Evolutionary conservation across 2,329 filamentous ascomycete genomes (phyloP).

Genomic region (Aspergillus sp.): DNA sequence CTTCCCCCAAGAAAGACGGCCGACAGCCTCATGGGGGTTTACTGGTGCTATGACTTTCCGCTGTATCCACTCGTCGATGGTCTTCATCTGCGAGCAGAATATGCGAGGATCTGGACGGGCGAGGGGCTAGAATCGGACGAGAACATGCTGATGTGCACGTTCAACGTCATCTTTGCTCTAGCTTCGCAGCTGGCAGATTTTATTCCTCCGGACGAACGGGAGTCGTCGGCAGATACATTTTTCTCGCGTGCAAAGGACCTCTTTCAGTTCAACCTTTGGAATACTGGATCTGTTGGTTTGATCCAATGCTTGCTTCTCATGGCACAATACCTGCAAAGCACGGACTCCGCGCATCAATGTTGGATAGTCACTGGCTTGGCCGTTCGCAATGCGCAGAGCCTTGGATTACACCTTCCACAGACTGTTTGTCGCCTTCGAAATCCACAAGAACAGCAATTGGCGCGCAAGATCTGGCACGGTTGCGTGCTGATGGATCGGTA

Average conservation of each 20-base stretch:
- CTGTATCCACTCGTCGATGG: constrained; percentile 49
- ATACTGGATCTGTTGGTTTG: constrained; percentile 44
- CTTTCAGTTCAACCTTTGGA: constrained; percentile 45
- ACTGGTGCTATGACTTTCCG: constrained; percentile 50
- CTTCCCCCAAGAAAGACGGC: constrained; percentile 48
- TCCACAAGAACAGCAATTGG: constrained; percentile 30
- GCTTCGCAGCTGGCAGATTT: constrained; percentile 47
- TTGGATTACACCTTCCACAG: constrained; percentile 48
- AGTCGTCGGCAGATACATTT: constrained; percentile 42
- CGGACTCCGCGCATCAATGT: constrained; percentile 48
- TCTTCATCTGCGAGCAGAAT: constrained; percentile 37
- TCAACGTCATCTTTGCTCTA: constrained; percentile 51
- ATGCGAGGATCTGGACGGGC: constrained; percentile 44
- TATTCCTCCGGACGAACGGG: constrained; percentile 40
- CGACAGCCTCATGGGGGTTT: constrained; percentile 46
- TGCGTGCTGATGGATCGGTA: constrained; percentile 40
- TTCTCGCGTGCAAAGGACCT: constrained; percentile 46
- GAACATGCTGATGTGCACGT: constrained; percentile 44
- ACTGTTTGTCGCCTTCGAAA: constrained; percentile 29
- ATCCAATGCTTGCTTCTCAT: constrained; percentile 51
- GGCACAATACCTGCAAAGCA: constrained; percentile 52
- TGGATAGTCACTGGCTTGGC: constrained; percentile 52
- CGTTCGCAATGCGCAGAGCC: constrained; percentile 48
- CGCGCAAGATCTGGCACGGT: constrained; percentile 36
- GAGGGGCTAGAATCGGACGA: constrained; percentile 40